These are phyloP conservation scores for Rozella allomycis DNA, from an alignment of 371 early-diverging fungal species.

Conservation along the genomic window DNA sequence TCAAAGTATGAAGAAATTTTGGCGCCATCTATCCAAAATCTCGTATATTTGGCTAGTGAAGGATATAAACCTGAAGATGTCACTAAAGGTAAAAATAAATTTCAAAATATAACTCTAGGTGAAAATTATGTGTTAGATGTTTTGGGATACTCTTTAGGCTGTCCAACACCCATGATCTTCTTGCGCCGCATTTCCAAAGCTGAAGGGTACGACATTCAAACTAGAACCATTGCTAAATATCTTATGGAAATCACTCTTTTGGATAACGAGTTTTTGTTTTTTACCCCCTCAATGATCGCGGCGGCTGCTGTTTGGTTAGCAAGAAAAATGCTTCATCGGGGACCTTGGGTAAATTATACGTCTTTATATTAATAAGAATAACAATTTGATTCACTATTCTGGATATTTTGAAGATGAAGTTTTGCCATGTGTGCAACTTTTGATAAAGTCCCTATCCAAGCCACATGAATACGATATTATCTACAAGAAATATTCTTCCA, in stretches of 20 bases:
- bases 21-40: constrained; percentile 53
- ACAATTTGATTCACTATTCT: constrained; percentile 41
- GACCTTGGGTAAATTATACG: constrained; percentile 39
- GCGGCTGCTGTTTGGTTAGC: constrained; percentile 71
- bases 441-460: constrained; percentile 39
- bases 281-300: constrained; percentile 54
- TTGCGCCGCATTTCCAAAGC: constrained; percentile 70
- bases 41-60: constrained; percentile 53
- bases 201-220: constrained; percentile 61
- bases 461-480: constrained; percentile 36
- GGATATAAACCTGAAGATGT: constrained; percentile 58
- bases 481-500: constrained; percentile 55
- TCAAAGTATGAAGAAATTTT: constrained; percentile 92
- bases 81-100: constrained; percentile 44
- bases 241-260: constrained; percentile 82
- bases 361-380: constrained; percentile 9
- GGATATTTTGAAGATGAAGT: constrained; percentile 50
- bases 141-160: constrained; percentile 55
- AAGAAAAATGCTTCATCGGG: constrained; percentile 53
- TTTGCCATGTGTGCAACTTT: constrained; percentile 27
- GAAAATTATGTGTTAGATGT: constrained; percentile 71
- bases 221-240: constrained; percentile 81
- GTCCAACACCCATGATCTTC: constrained; percentile 72
- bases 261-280: constrained; percentile 54
- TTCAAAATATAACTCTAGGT: constrained; percentile 59